Conservation (phyloP, 306 rosid species). For the Heteromeles arbutifolia region DNA sequence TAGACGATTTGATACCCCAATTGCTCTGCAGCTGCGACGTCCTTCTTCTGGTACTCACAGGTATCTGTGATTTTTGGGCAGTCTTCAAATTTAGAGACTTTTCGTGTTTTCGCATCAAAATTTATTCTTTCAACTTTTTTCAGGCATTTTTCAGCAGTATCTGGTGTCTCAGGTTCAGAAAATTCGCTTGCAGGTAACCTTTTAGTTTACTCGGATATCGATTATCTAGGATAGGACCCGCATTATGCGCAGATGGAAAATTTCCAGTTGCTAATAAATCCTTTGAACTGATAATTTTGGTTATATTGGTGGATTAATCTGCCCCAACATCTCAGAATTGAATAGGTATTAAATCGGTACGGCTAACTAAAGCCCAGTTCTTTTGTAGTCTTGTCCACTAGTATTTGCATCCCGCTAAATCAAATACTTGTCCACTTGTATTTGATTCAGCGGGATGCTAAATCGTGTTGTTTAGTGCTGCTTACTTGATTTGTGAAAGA, state of each 20-base stretch:
- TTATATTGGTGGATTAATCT: background rate
- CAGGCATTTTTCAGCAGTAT: constrained; percentile 95
- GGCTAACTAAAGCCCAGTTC: background rate
- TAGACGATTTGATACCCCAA: constrained; percentile 35
- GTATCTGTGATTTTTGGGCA: constrained; percentile 27
- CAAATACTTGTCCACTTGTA: background rate
- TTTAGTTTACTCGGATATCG: background rate
- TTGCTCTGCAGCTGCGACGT: constrained; percentile 85
- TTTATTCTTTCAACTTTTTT: constrained; percentile 14
- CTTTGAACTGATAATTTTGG: background rate
- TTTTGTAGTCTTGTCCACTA: background rate
- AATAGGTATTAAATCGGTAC: background rate
- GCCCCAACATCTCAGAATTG: background rate
- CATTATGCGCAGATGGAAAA: background rate
- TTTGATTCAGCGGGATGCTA: constrained; percentile 2
- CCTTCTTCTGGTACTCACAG: constrained; percentile 73
- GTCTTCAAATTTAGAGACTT: background rate
- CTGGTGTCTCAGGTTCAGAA: constrained; percentile 94
- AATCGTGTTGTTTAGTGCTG: background rate
- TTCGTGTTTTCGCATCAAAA: background rate
- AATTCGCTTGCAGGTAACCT: constrained; percentile 81
- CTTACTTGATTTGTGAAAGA: background rate
- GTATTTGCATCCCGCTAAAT: background rate
- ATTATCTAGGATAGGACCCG: background rate
- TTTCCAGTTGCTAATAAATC: background rate